Conservation (phyloP, 441 rosid genomes). For the Gossypium trilobum region DNA sequence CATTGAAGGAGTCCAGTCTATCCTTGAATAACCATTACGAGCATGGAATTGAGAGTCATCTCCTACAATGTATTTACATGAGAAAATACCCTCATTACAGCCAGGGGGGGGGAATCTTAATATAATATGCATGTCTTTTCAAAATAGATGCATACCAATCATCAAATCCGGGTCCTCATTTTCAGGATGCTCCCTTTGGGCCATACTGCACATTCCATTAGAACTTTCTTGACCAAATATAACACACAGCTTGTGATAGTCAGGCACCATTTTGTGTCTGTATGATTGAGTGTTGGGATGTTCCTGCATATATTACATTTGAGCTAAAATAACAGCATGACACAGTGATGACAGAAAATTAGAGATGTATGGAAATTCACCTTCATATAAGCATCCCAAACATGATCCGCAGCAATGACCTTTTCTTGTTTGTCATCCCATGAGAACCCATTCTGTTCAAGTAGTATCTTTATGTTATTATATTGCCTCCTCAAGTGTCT, state of each 20-base stretch:
- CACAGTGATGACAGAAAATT: not conserved
- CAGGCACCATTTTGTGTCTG: slow-evolving; percentile 29
- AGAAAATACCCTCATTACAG: not conserved
- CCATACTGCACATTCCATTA: slow-evolving; percentile 23
- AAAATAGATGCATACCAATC: slow-evolving; percentile 28
- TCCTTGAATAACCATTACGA: slow-evolving; percentile 21
- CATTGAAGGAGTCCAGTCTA: slow-evolving; percentile 42
- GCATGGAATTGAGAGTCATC: slow-evolving; percentile 21
- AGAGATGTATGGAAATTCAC: slow-evolving; percentile 17
- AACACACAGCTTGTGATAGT: slow-evolving; percentile 42
- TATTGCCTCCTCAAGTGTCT: slow-evolving; percentile 32
- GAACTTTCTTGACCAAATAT: slow-evolving; percentile 38
- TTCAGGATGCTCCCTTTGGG: slow-evolving; percentile 16
- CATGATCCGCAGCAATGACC: slow-evolving; percentile 34
- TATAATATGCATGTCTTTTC: slow-evolving; percentile 11
- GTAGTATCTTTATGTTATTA: slow-evolving; percentile 28
- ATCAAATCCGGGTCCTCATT: slow-evolving; percentile 18
- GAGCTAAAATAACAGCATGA: slow-evolving; percentile 10
- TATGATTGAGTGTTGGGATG: slow-evolving; percentile 31
- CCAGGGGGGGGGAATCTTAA: not conserved
- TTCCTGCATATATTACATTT: slow-evolving; percentile 26
- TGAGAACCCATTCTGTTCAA: slow-evolving; percentile 36
- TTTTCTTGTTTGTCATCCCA: slow-evolving; percentile 44
- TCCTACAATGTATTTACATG: slow-evolving; percentile 19
- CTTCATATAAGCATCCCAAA: slow-evolving; percentile 36